Percentiles rank a stretch among this genome's conserved stretches.
Evolutionary conservation across 179 eudicot genomes (phyloP).

Genomic region (Camellia oleifera): DNA sequence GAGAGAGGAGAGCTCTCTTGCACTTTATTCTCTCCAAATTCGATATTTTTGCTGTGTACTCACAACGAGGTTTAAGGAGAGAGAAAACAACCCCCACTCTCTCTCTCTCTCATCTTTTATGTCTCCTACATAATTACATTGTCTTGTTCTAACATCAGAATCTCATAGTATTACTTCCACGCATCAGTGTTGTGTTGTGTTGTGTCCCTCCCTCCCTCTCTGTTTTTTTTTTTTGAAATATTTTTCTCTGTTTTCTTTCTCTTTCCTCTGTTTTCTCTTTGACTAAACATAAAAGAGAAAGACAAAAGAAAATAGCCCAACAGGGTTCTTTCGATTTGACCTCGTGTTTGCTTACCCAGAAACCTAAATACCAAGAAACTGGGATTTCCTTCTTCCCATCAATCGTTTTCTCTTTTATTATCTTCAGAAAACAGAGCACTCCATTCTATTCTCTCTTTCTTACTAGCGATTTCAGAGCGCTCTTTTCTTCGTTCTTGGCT

Average conservation of each 20-base stretch:
- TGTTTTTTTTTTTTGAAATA: neutral
- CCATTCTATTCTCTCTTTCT: neutral
- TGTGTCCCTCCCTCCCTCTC: neutral
- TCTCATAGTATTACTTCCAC: slow-evolving; percentile 15
- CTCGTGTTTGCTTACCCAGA: neutral
- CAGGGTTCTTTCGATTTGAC: slow-evolving; percentile 17
- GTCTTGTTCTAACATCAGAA: slow-evolving; percentile 29
- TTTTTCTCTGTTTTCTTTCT: neutral
- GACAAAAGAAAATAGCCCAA: neutral
- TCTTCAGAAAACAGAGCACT: neutral
- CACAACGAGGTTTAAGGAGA: slow-evolving; percentile 19
- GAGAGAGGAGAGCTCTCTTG: slow-evolving; percentile 9
- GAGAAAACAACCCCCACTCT: slow-evolving; percentile 2
- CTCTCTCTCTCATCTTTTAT: neutral
- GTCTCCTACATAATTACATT: slow-evolving; percentile 22
- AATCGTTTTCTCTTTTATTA: neutral
- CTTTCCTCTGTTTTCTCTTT: neutral
- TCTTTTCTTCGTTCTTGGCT: neutral
- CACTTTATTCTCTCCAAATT: slow-evolving; percentile 63
- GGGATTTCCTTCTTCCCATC: neutral
- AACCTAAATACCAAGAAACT: slow-evolving; percentile 19
- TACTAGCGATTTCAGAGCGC: neutral
- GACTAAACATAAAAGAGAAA: neutral
- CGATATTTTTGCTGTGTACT: slow-evolving; percentile 44
- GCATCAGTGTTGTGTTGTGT: neutral